These are phyloP conservation scores for Sporothrix brasiliensis DNA, from an alignment of 2,329 filamentous ascomycete genomes.

Conservation along the genomic window DNA sequence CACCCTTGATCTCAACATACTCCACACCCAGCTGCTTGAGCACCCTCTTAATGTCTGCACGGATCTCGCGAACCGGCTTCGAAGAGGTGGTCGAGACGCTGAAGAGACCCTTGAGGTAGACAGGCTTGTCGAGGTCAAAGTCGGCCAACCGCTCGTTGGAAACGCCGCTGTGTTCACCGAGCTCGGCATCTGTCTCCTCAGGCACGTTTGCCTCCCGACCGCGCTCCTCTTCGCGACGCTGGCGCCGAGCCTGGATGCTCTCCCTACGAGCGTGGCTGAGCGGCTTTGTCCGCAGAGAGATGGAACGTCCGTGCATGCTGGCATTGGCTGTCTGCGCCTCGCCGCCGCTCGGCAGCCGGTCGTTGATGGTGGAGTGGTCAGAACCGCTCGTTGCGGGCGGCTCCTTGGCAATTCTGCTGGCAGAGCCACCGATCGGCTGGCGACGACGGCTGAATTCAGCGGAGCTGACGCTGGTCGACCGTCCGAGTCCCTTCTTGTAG, in stretches of 20 bases:
- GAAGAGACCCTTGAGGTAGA: constrained; percentile 94
- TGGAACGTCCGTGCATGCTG: constrained; percentile 54
- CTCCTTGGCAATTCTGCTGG: constrained; percentile 57
- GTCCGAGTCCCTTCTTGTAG: constrained; percentile 70
- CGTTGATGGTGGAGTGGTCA: constrained; percentile 68
- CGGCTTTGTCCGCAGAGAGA: constrained; percentile 78
- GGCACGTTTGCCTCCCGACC: constrained; percentile 75
- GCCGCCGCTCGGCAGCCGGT: constrained; percentile 54
- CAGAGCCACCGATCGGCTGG: constrained; percentile 45
- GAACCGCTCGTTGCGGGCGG: constrained; percentile 77
- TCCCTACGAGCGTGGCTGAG: constrained; percentile 86
- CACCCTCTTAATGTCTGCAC: constrained; percentile 87
- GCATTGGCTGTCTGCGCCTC: constrained; percentile 54
- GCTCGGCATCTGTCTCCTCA: constrained; percentile 86
- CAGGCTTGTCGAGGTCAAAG: constrained; percentile 85
- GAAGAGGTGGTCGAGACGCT: constrained; percentile 96
- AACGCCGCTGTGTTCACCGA: constrained; percentile 62
- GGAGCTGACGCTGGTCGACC: constrained; percentile 90
- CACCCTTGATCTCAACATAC: constrained; percentile 87
- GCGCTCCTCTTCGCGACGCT: constrained; percentile 55
- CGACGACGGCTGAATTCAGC: constrained; percentile 72
- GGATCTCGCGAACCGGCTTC: constrained; percentile 83
- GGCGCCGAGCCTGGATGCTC: constrained; percentile 85
- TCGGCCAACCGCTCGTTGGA: constrained; percentile 65
- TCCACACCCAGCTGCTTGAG: constrained; percentile 86